Conservation (phyloP, 805 yeast species). For the Yarrowia sp. region DNA sequence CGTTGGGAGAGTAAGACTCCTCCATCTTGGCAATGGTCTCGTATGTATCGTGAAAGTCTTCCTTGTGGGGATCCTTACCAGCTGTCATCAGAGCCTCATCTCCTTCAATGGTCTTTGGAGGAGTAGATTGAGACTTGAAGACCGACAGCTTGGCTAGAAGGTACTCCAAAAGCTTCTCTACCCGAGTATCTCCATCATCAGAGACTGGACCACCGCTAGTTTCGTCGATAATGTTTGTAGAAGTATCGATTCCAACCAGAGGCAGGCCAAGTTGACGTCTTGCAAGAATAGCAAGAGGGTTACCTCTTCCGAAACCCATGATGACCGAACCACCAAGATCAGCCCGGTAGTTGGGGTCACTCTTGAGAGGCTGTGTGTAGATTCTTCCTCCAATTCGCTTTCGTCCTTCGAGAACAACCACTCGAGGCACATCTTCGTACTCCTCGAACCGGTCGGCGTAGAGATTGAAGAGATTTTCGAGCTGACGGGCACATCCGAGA, state of each 20-base stretch:
- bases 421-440: conserved; percentile 53
- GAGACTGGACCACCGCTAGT: conserved; percentile 48
- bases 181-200: conserved; percentile 48
- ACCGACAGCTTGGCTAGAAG: conserved; percentile 50
- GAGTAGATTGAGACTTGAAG: conserved; percentile 49
- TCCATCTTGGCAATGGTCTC: conserved; percentile 52
- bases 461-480: conserved; percentile 64
- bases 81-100: conserved; percentile 51
- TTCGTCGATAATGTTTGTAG: conserved; percentile 49
- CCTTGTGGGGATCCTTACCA: conserved; percentile 51
- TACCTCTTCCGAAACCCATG: conserved; percentile 53
- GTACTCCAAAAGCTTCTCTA: conserved; percentile 50
- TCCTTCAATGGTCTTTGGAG: conserved; percentile 51
- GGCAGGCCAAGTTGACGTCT: conserved; percentile 54
- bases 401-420: conserved; percentile 53
- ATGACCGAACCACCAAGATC: conserved; percentile 54
- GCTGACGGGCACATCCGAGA: conserved; percentile 93
- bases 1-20: conserved; percentile 47
- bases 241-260: conserved; percentile 49
- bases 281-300: conserved; percentile 52
- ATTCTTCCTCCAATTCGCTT: conserved; percentile 55
- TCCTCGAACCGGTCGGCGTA: conserved; percentile 50
- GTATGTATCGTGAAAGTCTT: conserved; percentile 46
- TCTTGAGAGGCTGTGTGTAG: conserved; percentile 49
- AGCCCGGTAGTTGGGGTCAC: conserved; percentile 45